Evolutionary conservation across 176 grass and related monocot genomes (phyloP).

Genomic region (Rhynchospora tenuis): DNA sequence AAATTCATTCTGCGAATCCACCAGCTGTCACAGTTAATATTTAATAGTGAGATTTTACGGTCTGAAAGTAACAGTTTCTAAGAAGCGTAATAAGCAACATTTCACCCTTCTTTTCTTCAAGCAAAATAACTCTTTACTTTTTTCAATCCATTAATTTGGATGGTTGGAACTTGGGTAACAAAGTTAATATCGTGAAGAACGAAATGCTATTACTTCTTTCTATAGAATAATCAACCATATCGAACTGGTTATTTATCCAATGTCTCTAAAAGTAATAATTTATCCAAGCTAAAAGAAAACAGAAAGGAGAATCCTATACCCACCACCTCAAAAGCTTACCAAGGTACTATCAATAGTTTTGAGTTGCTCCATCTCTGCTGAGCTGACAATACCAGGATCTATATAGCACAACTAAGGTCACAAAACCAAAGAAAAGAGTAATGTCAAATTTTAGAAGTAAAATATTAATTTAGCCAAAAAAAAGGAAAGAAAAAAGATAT

Average conservation of each 20-base stretch:
- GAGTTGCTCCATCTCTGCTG: conserved; percentile 55
- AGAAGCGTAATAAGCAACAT: background rate
- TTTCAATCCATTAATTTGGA: background rate
- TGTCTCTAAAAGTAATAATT: background rate
- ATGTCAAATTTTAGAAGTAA: background rate
- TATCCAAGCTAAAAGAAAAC: background rate
- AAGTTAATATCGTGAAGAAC: background rate
- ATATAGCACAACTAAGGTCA: conserved; percentile 71
- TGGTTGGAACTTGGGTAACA: background rate
- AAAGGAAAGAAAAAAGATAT: background rate
- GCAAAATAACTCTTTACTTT: background rate
- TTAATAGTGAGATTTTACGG: background rate
- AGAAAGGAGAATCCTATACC: background rate
- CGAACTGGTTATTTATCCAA: background rate
- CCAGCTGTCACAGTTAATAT: background rate
- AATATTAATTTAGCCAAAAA: background rate
- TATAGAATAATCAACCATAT: background rate
- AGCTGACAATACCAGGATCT: conserved; percentile 61
- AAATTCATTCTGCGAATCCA: background rate
- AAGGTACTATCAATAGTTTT: conserved; percentile 71
- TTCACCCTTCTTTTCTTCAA: background rate
- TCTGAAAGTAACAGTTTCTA: background rate
- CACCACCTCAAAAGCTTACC: conserved; percentile 48
- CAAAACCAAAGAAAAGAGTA: background rate
- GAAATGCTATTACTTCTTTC: background rate